Percentiles rank a stretch among this genome's conserved stretches.
Evolutionary conservation across 2,329 filamentous ascomycete species (phyloP).

Genomic region (Cercospora sesami): DNA sequence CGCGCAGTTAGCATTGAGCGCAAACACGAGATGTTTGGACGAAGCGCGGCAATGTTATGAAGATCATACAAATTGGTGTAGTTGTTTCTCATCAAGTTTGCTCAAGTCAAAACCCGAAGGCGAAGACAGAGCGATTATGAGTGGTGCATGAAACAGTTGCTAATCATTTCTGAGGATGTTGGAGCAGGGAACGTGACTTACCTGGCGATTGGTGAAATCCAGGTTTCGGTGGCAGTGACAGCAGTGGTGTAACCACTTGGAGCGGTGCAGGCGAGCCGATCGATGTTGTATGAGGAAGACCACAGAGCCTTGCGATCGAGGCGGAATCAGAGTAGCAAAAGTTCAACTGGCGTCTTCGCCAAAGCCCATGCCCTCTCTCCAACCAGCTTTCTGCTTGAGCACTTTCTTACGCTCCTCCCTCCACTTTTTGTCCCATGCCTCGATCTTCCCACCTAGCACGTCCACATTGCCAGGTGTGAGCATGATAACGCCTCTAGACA

Average conservation of each 20-base stretch:
- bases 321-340: neutral
- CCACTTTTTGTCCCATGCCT: conserved; percentile 78
- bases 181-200: neutral
- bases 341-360: conserved; percentile 8
- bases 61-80: conserved; percentile 20
- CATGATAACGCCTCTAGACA: conserved; percentile 76
- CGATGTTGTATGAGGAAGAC: neutral
- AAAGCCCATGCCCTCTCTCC: conserved; percentile 22
- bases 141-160: conserved; percentile 20
- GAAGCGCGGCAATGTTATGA: neutral
- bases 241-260: neutral
- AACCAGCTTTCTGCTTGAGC: conserved; percentile 55
- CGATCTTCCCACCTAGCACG: conserved; percentile 86
- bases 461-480: conserved; percentile 67
- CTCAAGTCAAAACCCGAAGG: conserved; percentile 17
- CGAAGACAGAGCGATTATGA: conserved; percentile 16
- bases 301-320: neutral
- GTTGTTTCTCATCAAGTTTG: conserved; percentile 18
- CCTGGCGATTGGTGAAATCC: neutral
- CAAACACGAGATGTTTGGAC: neutral
- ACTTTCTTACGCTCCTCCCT: conserved; percentile 67
- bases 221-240: neutral
- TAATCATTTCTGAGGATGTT: conserved; percentile 13
- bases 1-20: neutral
- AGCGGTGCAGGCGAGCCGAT: neutral